Conservation (phyloP, 2,329 filamentous ascomycete genomes). For the Penicillium sp. region DNA sequence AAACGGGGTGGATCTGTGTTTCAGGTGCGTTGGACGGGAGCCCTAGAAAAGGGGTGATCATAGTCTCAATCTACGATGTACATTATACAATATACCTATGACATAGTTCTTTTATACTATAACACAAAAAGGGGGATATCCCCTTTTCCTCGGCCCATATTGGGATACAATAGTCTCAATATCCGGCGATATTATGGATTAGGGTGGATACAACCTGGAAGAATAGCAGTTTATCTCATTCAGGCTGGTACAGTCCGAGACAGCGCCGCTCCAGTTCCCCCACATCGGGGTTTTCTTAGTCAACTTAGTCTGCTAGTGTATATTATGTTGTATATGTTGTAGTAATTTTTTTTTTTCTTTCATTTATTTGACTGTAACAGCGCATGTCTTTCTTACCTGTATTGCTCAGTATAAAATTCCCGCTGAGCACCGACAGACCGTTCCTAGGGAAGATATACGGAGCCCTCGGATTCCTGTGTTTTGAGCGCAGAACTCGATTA, state of each 20-base stretch:
- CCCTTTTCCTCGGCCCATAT: neutral
- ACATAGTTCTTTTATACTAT: neutral
- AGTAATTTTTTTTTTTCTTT: no score
- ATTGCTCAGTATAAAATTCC: constrained; percentile 17
- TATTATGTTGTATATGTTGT: no score
- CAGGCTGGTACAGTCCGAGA: constrained; percentile 24
- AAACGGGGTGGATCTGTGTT: constrained; percentile 26
- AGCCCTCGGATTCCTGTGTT: constrained; percentile 26
- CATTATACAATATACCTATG: neutral
- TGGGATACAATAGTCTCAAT: neutral
- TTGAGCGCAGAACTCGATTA: constrained; percentile 20
- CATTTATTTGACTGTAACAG: neutral
- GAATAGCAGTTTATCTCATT: constrained; percentile 21
- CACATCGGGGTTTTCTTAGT: constrained; percentile 10
- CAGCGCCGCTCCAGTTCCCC: constrained; percentile 24
- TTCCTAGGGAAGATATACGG: constrained; percentile 31
- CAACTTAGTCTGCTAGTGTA: neutral
- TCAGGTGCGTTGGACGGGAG: constrained; percentile 21
- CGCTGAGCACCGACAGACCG: constrained; percentile 26
- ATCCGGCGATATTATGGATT: constrained; percentile 14
- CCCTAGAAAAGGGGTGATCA: constrained; percentile 6
- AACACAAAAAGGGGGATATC: neutral
- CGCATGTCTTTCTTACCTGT: constrained; percentile 9
- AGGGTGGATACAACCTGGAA: constrained; percentile 13
- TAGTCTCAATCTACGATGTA: constrained; percentile 1